Base-by-base conservation (phyloP, 164 flowering plant genomes). In the Vitis rotundifolia region DNA sequence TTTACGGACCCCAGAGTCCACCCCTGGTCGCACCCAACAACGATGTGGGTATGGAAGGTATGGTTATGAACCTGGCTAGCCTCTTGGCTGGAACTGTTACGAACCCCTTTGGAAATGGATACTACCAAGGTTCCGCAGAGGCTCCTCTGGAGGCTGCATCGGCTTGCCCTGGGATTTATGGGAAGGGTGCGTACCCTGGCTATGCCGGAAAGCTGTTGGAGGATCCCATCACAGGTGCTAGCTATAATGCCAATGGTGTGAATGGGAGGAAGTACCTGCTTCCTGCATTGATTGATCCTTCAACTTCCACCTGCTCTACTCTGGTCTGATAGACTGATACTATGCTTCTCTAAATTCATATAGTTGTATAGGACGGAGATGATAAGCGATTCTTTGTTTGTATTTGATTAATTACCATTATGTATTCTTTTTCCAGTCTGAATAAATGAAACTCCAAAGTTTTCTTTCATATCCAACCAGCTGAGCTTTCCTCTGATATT, bases 71-170 rank as follows among this genome's bases (percentile, higher is more conserved):
- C 62, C 51, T 87, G 69, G 87, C 83, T 8, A 79, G 78, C 64
- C 73, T 84, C 1, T 60, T 87, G 70, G 90, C 90, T 0, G 88
- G 85, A 28, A 81, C 88, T 0, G 90, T 69, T 0, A 84, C 88
- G 5, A 87, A 87, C 69, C 88, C 90, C 1, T 87, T 81, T 49
- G 88, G 87, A 29, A 82, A 83, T 47, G 90, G 88, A 12, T 87
- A 54, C 73, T 87, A 50, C 52, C 90, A 87, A 64, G 90, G 88
- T 1, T 71, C 76, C 0, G 73, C 77, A 3, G 78, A 72, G 18
- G 90, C 87, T 3, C 86, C 90, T 8, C 58, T 86, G 2, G 90
- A 87, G 71, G 90, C 86, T 3, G 85, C 82, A 0, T 74, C 86
- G 1, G 88, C 90, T 48, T 87, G 90, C 15, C 64, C 86, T 9